Evolutionary conservation across 441 rosid genomes (phyloP), one percentile per base, ranked within the genome.

Genomic region (Cnidoscolus chayamansa): DNA sequence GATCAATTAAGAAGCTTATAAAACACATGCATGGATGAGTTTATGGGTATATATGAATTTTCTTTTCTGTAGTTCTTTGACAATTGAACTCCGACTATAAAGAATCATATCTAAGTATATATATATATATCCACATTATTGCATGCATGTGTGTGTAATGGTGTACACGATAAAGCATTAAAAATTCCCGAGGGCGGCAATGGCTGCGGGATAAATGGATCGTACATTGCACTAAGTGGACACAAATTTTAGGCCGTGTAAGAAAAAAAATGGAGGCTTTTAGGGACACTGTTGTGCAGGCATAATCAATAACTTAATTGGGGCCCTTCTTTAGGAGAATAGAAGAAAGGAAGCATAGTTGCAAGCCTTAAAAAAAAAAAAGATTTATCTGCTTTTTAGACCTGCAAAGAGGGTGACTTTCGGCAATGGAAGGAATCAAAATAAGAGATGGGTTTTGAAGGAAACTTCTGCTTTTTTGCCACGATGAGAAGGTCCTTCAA

Each of bases 361-460:
- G 45, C 45, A 40, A 40, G 1, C 1, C 25, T 25, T 25, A 25
- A 25, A 25, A 25, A 25, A 58, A 8, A 17, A 17, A 65, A 48
- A 9, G 10, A 43, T 43, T 17, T 1, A 6, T 45, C 1, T 25
- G 48, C 7, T 9, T 71, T 53, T 20, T 72, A 17, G 43, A 15
- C 0, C 3, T 20, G 4, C 10, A 58, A 31, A 20, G 25, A 15
- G 61, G 5, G 7, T 32, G 40, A 51, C 82, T 78, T 83, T 83
- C 79, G 78, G 81, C 82, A 35, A 68, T 50, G 70, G 72, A 20
- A 49, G 72, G 70, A 60, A 64, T 76, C 57, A 15, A 76, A 70
- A 31, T 1, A 1, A 9, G 77, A 77, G 54, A 17, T 72, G 19
- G 71, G 11, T 68, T 71, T 56, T 7, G 30, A 30, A 54, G 60